Base-by-base conservation (phyloP, 2,329 filamentous ascomycete species). In the Arthrobotrys sphaeroides region DNA sequence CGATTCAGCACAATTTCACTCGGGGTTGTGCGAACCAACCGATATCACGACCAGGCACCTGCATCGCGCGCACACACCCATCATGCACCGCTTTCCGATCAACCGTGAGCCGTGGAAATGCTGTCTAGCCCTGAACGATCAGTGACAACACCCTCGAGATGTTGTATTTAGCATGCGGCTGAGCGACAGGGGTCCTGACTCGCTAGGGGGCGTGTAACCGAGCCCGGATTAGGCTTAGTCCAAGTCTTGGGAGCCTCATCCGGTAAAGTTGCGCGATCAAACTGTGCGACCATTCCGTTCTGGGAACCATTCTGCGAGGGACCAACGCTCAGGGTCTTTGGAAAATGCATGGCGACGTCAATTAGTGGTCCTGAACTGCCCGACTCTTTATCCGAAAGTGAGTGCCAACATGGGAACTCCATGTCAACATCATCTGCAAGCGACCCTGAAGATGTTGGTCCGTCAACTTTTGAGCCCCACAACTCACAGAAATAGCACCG, bases 111-210 rank as follows among this genome's bases (percentile, higher is more conserved):
- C 5, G 12, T 33, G 5, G 12, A 33, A 33, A 33, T 5, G 4
- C 6, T 53, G 26, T 55, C 31, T 22, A 55, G 49, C 49, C 49
- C 49, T 53, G 28, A 6, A 18, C 24, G 26, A 22, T 22, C 43
- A 6, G 1, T 22, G 18, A 7, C 47, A 55, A 55, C 49, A 38
- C 28, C 10, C 28, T 7, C 4, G 49, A 22, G 10, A 13, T 55
- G 49, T 55, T 55, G 49, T 36, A 55, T 55, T 55, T 55, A 5
- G 5, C 20, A n/a, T 31, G n/a, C 24, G 49, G 49, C 49, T 55
- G 49, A 55, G 49, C 26, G 26, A 55, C 49, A 55, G 49, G 49
- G 49, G 16, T 6, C 22, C 18, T n/a, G 28, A n/a, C 7, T 9
- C 26, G 28, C 13, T 51, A 4, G 18, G n/a, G n/a, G 20, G 1